phyloP scores from a whole-genome alignment of 306 rosid species.

The Myrica gale region DNA sequence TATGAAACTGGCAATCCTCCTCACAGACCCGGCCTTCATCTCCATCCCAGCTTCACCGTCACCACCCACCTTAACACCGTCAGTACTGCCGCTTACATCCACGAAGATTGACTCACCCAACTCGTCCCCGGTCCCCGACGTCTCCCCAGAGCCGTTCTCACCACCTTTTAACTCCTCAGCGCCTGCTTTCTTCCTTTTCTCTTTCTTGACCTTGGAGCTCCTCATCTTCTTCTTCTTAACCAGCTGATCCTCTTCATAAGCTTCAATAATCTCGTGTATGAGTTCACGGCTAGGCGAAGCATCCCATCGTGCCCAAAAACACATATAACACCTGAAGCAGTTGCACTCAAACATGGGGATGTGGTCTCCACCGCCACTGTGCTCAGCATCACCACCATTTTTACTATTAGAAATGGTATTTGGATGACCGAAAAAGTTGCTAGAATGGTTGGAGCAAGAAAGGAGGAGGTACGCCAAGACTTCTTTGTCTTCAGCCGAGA shows the following conservation, averaged over 20 bases:
- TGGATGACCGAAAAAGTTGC: background rate
- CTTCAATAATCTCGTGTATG: conserved; percentile 42
- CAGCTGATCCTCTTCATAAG: conserved; percentile 32
- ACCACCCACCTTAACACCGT: background rate
- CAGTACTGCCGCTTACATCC: background rate
- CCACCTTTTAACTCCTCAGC: background rate
- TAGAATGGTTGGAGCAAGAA: conserved; percentile 22
- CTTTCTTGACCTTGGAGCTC: conserved; percentile 25
- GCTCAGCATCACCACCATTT: background rate
- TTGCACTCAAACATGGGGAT: conserved; percentile 23
- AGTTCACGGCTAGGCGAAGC: conserved; percentile 37
- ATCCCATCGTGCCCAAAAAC: conserved; percentile 46
- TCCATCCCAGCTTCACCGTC: conserved; percentile 24
- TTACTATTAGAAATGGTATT: background rate
- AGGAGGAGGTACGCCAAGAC: conserved; percentile 38
- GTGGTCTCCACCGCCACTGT: background rate
- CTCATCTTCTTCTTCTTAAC: conserved; percentile 20
- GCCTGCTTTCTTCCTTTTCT: conserved; percentile 4
- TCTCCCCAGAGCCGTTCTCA: background rate
- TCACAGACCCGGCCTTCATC: conserved; percentile 18
- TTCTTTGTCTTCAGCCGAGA: conserved; percentile 31
- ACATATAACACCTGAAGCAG: conserved; percentile 37
- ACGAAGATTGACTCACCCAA: background rate
- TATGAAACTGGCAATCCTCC: conserved; percentile 31
- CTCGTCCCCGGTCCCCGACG: background rate